Evolutionary conservation across 1,139 yeast species (phyloP).

Genomic region (Candida sanyaensis): DNA sequence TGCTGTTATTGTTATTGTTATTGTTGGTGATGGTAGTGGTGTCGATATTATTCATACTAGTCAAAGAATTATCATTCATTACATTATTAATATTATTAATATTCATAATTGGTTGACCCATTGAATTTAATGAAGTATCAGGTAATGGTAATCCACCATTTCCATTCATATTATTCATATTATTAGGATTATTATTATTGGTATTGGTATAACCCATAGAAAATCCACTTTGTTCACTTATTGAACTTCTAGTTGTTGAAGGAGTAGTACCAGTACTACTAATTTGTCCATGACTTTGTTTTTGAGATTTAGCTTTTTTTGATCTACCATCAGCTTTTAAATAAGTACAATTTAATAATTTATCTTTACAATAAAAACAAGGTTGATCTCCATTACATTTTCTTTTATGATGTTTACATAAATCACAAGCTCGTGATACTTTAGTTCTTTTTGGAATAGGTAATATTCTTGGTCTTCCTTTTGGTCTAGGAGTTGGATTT

Average conservation of each 20-base stretch:
- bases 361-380: slow-evolving; percentile 25
- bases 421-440: slow-evolving; percentile 42
- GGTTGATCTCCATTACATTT: slow-evolving; percentile 34
- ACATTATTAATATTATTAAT: slow-evolving; percentile 11
- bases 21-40: slow-evolving; percentile 11
- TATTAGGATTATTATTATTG: no score
- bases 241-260: background rate
- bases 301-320: slow-evolving; percentile 18
- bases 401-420: slow-evolving; percentile 30
- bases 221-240: slow-evolving; percentile 1
- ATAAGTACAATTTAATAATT: slow-evolving; percentile 25
- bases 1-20: background rate
- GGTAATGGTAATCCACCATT: background rate
- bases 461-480: slow-evolving; percentile 15
- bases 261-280: background rate
- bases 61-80: slow-evolving; percentile 5
- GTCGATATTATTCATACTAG: background rate
- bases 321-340: slow-evolving; percentile 28
- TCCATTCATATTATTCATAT: background rate
- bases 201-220: background rate
- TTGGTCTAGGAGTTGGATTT: slow-evolving; percentile 10
- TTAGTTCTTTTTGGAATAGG: slow-evolving; percentile 21
- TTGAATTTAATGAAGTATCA: background rate
- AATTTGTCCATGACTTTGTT: slow-evolving; percentile 7
- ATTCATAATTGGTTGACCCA: background rate